phyloP scores from a whole-genome alignment of 2,329 filamentous ascomycete genomes.

The Cladosporium cucumerinum region DNA sequence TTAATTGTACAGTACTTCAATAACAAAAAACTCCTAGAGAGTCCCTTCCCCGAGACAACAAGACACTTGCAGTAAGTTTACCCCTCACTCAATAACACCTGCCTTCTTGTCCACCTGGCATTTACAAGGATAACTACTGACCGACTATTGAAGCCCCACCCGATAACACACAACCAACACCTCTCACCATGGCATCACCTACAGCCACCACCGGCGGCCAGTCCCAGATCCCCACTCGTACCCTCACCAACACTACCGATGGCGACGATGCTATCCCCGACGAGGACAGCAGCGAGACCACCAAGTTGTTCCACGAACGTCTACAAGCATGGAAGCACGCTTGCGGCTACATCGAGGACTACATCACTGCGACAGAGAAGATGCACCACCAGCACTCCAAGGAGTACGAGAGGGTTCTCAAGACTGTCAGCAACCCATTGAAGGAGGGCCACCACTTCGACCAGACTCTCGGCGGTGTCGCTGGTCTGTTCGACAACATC shows the following conservation, averaged over 20 bases:
- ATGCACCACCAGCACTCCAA: constrained; percentile 80
- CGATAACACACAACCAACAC: background rate
- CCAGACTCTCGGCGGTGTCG: constrained; percentile 79
- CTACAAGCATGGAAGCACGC: constrained; percentile 96
- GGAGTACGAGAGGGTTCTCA: constrained; percentile 92
- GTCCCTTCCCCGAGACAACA: background rate
- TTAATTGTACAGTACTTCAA: background rate
- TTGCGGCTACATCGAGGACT: constrained; percentile 86
- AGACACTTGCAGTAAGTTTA: background rate
- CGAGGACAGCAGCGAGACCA: constrained; percentile 49
- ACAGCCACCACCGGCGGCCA: background rate
- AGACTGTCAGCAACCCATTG: constrained; percentile 83
- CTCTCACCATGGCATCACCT: constrained; percentile 2
- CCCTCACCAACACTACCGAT: constrained; percentile 33
- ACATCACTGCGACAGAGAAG: constrained; percentile 81
- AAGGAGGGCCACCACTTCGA: constrained; percentile 93
- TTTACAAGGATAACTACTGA: background rate
- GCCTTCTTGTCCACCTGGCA: background rate
- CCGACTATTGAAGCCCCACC: background rate
- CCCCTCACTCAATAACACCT: background rate
- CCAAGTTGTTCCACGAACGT: constrained; percentile 73
- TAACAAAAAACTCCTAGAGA: background rate
- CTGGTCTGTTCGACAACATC: constrained; percentile 91
- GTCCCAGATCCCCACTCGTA: constrained; percentile 31
- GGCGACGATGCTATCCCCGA: constrained; percentile 47